Evolutionary conservation across 176 grass and related monocot genomes (phyloP).

Genomic region (Calamus simplicifolius): DNA sequence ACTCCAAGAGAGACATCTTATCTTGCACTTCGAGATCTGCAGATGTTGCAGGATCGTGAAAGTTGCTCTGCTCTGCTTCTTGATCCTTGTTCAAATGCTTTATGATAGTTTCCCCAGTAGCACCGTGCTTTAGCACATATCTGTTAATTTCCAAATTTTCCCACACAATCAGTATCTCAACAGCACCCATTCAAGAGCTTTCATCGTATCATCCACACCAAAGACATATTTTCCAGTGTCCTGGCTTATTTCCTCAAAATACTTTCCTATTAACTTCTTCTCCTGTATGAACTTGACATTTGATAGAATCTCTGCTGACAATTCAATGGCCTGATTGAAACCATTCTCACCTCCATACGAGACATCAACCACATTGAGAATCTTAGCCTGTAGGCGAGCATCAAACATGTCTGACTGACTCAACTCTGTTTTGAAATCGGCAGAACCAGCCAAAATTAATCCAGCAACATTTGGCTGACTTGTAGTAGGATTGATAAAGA

Average conservation of each 20-base stretch:
- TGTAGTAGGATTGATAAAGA: slow-evolving; percentile 33
- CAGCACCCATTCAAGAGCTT: slow-evolving; percentile 24
- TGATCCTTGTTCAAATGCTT: slow-evolving; percentile 26
- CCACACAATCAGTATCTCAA: slow-evolving; percentile 25
- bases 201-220: slow-evolving; percentile 29
- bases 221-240: slow-evolving; percentile 40
- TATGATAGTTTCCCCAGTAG: background rate
- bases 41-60: slow-evolving; percentile 17
- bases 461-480: slow-evolving; percentile 37
- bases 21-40: slow-evolving; percentile 14
- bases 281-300: slow-evolving; percentile 39
- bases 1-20: slow-evolving; percentile 19
- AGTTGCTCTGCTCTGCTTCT: slow-evolving; percentile 24
- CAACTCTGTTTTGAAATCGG: slow-evolving; percentile 37
- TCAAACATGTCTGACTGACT: slow-evolving; percentile 41
- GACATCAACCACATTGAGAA: slow-evolving; percentile 36
- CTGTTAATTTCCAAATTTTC: slow-evolving; percentile 23
- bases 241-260: slow-evolving; percentile 44
- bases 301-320: slow-evolving; percentile 27
- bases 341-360: slow-evolving; percentile 41
- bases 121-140: slow-evolving; percentile 17
- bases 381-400: slow-evolving; percentile 22
- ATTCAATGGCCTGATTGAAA: slow-evolving; percentile 37
- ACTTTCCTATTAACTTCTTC: slow-evolving; percentile 33
- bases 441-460: slow-evolving; percentile 39